Evolutionary conservation across 1,284 basidiomycete species (phyloP).

Genomic region (Marasmius sp.): DNA sequence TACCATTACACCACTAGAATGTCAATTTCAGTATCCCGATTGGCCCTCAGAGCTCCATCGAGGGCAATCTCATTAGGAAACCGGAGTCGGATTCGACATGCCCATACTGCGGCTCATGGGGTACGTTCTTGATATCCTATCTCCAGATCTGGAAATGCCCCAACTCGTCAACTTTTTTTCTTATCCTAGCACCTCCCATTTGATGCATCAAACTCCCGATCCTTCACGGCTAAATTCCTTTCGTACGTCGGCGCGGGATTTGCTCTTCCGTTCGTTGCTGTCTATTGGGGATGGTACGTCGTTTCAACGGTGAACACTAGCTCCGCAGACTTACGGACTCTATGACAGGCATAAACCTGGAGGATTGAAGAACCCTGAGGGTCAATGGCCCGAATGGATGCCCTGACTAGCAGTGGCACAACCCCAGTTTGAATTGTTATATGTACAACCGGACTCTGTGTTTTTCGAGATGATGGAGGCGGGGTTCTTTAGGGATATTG

Average conservation of each 20-base stretch:
- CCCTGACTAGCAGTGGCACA: background rate
- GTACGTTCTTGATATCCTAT: too few relatives aligned
- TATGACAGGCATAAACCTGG: constrained; percentile 7
- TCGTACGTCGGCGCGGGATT: constrained; percentile 31
- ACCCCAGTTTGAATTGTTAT: background rate
- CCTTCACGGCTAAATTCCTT: constrained; percentile 27
- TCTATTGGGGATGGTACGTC: constrained; percentile 30
- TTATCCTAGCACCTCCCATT: constrained; percentile 28
- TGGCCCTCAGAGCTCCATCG: too few relatives aligned
- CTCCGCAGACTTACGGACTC: background rate
- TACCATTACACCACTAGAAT: too few relatives aligned
- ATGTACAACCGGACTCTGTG: background rate
- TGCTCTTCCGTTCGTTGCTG: constrained; percentile 32
- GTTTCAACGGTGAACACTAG: too few relatives aligned
- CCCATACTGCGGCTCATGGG: too few relatives aligned
- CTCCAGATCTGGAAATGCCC: background rate
- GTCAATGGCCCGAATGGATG: background rate
- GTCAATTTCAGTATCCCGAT: too few relatives aligned
- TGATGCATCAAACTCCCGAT: constrained; percentile 25
- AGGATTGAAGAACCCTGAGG: constrained; percentile 8
- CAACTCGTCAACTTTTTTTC: background rate
- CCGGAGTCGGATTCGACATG: too few relatives aligned
- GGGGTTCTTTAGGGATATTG: background rate
- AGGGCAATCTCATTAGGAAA: too few relatives aligned
- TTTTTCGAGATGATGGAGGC: background rate